Evolutionary conservation across 2,329 filamentous ascomycete species (phyloP), one percentile per base, ranked within the genome.

Genomic region (Xylariaceae sp.): DNA sequence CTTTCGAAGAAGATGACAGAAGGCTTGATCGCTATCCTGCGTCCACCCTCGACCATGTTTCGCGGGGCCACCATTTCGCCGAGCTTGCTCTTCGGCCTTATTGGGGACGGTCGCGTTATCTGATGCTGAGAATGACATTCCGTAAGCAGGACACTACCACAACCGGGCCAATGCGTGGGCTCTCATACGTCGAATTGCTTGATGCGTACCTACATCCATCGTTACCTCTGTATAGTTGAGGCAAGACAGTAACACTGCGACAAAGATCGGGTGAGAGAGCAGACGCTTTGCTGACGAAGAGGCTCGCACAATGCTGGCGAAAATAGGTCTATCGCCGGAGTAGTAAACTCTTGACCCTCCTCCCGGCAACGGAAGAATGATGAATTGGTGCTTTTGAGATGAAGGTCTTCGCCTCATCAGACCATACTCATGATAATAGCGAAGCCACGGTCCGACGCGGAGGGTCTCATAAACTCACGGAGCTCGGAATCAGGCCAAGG

Each of bases 191-290:
- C 38, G 17, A 44, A 38, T 7, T 12, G 6, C 15, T 27, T 18
- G 14, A n/a, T 39, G 36, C 27, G 18, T 36, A 41, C 7, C 22
- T 27, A 27, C 22, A 27, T 27, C 22, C 22, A 27, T 10, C 35
- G 40, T 42, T 39, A 44, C 32, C 10, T 38, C 22, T 35, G 39
- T 58, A 41, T 51, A 55, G 11, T 38, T 52, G 54, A 58, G 47
- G 53, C 49, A 51, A 58, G 53, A 59, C 48, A 52, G 51, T 53
- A 15, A 44, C 48, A 53, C 47, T 31, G 17, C 42, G 15, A 38
- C 40, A 12, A 39, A 11, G 15, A 48, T 46, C 41, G 27, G 36
- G 46, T 39, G n/a, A 32, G 31, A 45, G 30, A 35, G 17, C 10
- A 45, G 27, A 2, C 22, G 22, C 7, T 27, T 12, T 11, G 42